Conservation (phyloP, 208 protist genomes). For the Leptomonas pyrrhocoris region DNA sequence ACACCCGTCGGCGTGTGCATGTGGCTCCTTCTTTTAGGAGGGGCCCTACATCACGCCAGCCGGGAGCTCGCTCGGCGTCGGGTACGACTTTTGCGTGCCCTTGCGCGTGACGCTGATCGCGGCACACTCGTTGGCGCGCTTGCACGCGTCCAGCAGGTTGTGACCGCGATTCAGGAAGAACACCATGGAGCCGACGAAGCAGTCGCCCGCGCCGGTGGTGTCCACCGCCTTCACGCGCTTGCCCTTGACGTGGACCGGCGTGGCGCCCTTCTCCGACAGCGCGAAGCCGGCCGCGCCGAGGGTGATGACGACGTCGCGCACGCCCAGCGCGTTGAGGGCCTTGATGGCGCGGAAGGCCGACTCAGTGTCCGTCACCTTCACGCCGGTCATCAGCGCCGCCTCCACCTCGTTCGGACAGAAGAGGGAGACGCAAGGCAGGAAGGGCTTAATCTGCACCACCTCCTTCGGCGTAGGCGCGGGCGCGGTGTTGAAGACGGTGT, state of each 20-base stretch:
- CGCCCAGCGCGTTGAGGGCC: slow-evolving; percentile 69
- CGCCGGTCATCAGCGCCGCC: slow-evolving; percentile 81
- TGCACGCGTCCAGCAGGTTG: slow-evolving; percentile 72
- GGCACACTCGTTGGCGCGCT: slow-evolving; percentile 79
- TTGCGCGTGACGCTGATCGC: slow-evolving; percentile 88
- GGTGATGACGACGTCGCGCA: slow-evolving; percentile 88
- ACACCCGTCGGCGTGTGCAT: neutral
- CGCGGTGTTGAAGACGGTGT: slow-evolving; percentile 94
- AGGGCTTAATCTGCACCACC: slow-evolving; percentile 70
- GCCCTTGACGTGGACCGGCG: slow-evolving; percentile 48
- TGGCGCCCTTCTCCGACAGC: slow-evolving; percentile 58
- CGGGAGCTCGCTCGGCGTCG: slow-evolving; percentile 65
- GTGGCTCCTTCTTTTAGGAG: neutral
- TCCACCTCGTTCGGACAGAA: slow-evolving; percentile 95
- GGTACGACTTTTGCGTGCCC: slow-evolving; percentile 92
- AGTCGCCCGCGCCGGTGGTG: slow-evolving; percentile 94
- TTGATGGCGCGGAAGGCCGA: slow-evolving; percentile 61
- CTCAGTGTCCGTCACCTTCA: slow-evolving; percentile 62
- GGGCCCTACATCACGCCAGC: slow-evolving; percentile 35
- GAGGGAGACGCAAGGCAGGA: slow-evolving; percentile 82
- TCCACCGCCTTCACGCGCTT: slow-evolving; percentile 90
- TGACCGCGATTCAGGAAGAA: slow-evolving; percentile 85
- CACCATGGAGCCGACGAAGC: slow-evolving; percentile 92
- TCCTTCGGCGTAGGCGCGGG: slow-evolving; percentile 81
- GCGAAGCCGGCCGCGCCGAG: slow-evolving; percentile 82